Evolutionary conservation across 495 filamentous ascomycete genomes (phyloP).

Genomic region (Glarea lozoyensis): DNA sequence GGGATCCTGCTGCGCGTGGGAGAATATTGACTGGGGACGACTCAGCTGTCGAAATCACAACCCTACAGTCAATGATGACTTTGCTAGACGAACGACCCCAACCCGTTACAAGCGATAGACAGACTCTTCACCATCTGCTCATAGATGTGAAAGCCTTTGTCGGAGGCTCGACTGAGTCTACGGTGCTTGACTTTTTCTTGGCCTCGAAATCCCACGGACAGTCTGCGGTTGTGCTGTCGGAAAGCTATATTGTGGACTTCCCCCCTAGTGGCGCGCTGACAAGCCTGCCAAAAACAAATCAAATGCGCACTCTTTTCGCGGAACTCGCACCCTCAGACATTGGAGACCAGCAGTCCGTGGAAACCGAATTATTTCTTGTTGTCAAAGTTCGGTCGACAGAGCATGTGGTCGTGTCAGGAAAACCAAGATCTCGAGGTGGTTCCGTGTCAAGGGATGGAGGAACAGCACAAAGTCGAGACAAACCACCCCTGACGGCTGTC

Average conservation of each 20-base stretch:
- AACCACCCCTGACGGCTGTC: conserved; percentile 10
- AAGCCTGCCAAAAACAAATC: conserved; percentile 46
- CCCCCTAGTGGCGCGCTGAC: conserved; percentile 59
- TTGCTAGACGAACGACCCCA: conserved; percentile 73
- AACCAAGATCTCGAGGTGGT: conserved; percentile 25
- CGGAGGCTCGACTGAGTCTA: conserved; percentile 59
- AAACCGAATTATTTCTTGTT: conserved; percentile 70
- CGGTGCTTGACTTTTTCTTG: conserved; percentile 72
- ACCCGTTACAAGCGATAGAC: conserved; percentile 48
- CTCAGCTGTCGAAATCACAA: conserved; percentile 84
- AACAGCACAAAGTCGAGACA: conserved; percentile 1
- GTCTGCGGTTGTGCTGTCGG: conserved; percentile 59
- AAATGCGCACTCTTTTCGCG: conserved; percentile 78
- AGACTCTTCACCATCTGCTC: conserved; percentile 74
- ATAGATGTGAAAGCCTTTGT: conserved; percentile 75
- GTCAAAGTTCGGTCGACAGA: conserved; percentile 66
- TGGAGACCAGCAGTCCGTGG: conserved; percentile 60
- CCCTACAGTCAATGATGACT: conserved; percentile 91
- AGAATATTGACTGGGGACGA: conserved; percentile 85
- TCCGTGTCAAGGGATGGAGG: conserved; percentile 2
- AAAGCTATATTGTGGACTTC: conserved; percentile 76
- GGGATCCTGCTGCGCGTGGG: conserved; percentile 75
- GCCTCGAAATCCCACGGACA: conserved; percentile 58
- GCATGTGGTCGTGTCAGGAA: conserved; percentile 37
- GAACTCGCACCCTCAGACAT: conserved; percentile 77